These are phyloP conservation scores for Apiotrichum veenhuisii DNA, from an alignment of 1,284 basidiomycete genomes.

Conservation along the genomic window DNA sequence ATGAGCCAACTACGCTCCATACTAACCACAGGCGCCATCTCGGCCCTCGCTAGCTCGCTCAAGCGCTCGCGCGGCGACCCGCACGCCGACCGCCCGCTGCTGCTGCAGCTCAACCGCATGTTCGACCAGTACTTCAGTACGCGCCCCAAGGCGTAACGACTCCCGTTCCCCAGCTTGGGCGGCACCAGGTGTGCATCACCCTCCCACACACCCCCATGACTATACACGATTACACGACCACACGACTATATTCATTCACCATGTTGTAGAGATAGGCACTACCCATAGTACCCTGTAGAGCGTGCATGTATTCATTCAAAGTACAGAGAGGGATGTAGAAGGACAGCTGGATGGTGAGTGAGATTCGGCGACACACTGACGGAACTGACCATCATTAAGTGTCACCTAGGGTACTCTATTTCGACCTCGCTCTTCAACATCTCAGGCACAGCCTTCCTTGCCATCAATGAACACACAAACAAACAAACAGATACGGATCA, in stretches of 20 bases:
- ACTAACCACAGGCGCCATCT: no score
- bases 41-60: slow-evolving; percentile 6
- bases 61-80: not conserved
- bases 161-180: not conserved
- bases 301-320: not conserved
- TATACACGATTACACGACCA: not conserved
- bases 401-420: no score
- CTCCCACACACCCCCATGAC: not conserved
- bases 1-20: no score
- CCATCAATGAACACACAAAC: no score
- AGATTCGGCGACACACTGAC: no score
- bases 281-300: not conserved
- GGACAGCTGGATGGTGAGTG: no score
- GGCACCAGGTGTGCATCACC: not conserved
- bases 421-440: no score
- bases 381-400: no score
- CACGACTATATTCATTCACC: not conserved
- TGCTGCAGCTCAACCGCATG: slow-evolving; percentile 2
- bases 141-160: not conserved
- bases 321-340: no score
- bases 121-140: slow-evolving; percentile 12
- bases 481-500: no score
- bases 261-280: not conserved
- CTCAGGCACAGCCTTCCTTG: no score
- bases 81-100: slow-evolving; percentile 1